Evolutionary conservation across 2,329 filamentous ascomycete genomes (phyloP), one percentile per base, ranked within the genome.

Genomic region (Epichloe sylvatica): DNA sequence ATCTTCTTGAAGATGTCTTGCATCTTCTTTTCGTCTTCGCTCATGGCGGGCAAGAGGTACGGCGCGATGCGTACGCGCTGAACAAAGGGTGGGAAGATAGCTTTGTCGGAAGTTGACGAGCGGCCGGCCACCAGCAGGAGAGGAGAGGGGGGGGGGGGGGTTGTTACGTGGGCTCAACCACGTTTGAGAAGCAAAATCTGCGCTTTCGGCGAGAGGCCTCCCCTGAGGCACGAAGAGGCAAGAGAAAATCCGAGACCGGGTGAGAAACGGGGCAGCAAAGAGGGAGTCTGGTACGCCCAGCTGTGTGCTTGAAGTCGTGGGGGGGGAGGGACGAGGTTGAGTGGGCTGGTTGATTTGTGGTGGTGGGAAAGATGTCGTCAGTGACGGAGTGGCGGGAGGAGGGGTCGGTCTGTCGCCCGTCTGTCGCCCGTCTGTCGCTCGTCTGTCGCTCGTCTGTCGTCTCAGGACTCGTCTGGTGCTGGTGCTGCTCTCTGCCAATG

Each of bases 1-100:
- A 98, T 97, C 84, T 98, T 97, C 74, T 83, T 85, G 72, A 85
- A 81, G 71, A 98, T 89, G 68, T 88, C 85, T 70, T 81, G 81
- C 69, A 81, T 74, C 58, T 76, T 73, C 60, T 76, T 73, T 60
- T 81, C 76, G 55, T 81, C 77, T 64, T 81, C 77, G 65, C 75
- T 78, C 75, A 81, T 82, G 65, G 64, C 71, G 69, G 67, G 66
- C 62, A 64, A 57, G 34, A 46, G 59, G 57, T 60, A 51, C 12
- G 59, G 64, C 64, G 63, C 64, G 65, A 64, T 66, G 52, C 63
- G 65, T 64, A 59, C 64, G 65, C 66, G 64, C 64, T 52, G 55
- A 60, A 65, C 64, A 63, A 54, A 42, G 8, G 34, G 39, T 46
- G 37, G 45, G 34, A 45, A 45, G 43, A 46, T 34, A 34, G 44